phyloP scores from a whole-genome alignment of 1,284 basidiomycete species.

The Clitocybe nebularis region DNA sequence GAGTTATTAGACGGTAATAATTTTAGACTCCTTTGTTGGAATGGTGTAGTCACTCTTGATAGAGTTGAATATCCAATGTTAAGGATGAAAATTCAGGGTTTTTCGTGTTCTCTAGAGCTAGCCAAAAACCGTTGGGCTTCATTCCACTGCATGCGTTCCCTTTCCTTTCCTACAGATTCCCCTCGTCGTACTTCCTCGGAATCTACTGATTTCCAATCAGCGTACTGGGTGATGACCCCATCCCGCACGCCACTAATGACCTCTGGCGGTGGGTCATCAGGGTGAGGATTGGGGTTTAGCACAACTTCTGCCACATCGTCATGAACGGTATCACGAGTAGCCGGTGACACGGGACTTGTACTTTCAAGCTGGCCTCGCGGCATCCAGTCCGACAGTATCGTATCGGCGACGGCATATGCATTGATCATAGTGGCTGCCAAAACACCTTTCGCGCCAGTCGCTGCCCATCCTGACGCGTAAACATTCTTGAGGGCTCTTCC shows the following conservation, averaged over 20 bases:
- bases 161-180: constrained; percentile 58
- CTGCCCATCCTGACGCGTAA: constrained; percentile 95
- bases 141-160: constrained; percentile 75
- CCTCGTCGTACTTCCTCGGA: constrained; percentile 65
- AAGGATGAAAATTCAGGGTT: too few relatives aligned
- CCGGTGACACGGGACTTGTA: constrained; percentile 14
- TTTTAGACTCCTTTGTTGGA: too few relatives aligned
- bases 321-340: constrained; percentile 2
- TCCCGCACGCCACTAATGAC: constrained; percentile 51
- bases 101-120: too few relatives aligned
- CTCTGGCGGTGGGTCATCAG: constrained; percentile 46
- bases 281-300: constrained; percentile 32
- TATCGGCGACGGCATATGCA: constrained; percentile 78
- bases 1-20: too few relatives aligned
- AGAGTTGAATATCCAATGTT: too few relatives aligned
- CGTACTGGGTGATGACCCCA: constrained; percentile 52
- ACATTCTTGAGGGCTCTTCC: constrained; percentile 53
- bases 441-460: constrained; percentile 89
- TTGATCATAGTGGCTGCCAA: constrained; percentile 94
- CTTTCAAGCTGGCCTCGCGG: constrained; percentile 19
- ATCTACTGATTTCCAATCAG: constrained; percentile 68
- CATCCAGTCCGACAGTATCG: constrained; percentile 56
- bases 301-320: constrained; percentile 23
- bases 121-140: constrained; percentile 42
- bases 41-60: too few relatives aligned